Percentiles rank a stretch among this genome's conserved stretches.
These are phyloP conservation scores for Shiraia sp. DNA, from an alignment of 2,329 filamentous ascomycete species.

Conservation along the genomic window DNA sequence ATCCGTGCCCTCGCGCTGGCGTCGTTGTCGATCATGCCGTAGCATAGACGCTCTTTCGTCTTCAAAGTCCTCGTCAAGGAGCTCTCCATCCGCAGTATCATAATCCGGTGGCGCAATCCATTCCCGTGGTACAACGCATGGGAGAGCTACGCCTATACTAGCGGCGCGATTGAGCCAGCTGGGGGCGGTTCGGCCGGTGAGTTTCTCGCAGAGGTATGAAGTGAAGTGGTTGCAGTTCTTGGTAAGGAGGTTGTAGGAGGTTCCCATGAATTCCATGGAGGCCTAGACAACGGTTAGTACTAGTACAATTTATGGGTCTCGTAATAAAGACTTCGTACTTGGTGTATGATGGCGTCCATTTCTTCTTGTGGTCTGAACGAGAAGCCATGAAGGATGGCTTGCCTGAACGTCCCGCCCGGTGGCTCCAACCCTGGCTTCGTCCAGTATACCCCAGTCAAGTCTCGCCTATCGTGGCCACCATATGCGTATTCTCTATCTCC, in stretches of 20 bases:
- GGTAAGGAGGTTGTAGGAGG: slow-evolving; percentile 78
- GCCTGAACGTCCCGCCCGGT: slow-evolving; percentile 76
- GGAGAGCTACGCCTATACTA: slow-evolving; percentile 78
- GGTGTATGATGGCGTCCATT: slow-evolving; percentile 70
- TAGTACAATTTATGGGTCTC: not conserved
- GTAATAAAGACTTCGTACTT: slow-evolving; percentile 31
- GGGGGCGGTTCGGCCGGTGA: slow-evolving; percentile 72
- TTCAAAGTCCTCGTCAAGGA: slow-evolving; percentile 61
- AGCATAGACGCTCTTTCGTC: slow-evolving; percentile 66
- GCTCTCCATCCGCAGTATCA: slow-evolving; percentile 71
- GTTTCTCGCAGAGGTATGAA: slow-evolving; percentile 70
- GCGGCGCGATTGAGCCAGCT: slow-evolving; percentile 81
- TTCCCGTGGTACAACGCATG: slow-evolving; percentile 79
- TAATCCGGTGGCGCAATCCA: slow-evolving; percentile 81
- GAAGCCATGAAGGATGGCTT: slow-evolving; percentile 77
- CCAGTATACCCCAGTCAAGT: slow-evolving; percentile 80
- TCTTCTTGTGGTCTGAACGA: slow-evolving; percentile 70
- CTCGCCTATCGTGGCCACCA: slow-evolving; percentile 74
- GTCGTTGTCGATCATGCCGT: slow-evolving; percentile 43
- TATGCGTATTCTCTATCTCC: slow-evolving; percentile 82
- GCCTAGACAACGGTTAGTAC: slow-evolving; percentile 49
- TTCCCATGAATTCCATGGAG: slow-evolving; percentile 73
- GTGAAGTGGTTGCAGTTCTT: slow-evolving; percentile 92
- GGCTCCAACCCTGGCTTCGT: slow-evolving; percentile 72
- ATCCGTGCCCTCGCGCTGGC: slow-evolving; percentile 31